phyloP scores from a whole-genome alignment of 2,329 filamentous ascomycete species.

The Claviceps paspali region DNA sequence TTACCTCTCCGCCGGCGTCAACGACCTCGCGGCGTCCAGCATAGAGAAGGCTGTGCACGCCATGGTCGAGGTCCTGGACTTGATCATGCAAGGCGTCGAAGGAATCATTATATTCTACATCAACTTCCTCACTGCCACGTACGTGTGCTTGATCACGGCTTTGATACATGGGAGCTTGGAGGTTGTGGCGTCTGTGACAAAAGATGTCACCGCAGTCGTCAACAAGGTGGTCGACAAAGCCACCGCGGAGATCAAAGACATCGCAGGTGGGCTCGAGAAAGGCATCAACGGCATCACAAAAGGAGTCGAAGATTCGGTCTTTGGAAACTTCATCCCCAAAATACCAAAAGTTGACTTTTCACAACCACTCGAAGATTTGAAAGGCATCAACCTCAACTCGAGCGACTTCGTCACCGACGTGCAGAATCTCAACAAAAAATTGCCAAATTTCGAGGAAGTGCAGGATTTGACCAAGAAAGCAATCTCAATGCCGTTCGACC shows the following conservation, averaged over 20 bases:
- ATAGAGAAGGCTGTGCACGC: conserved; percentile 69
- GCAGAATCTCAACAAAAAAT: conserved; percentile 55
- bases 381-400: conserved; percentile 52
- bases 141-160: conserved; percentile 76
- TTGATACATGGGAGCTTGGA: conserved; percentile 67
- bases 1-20: conserved; percentile 80
- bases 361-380: conserved; percentile 47
- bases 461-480: conserved; percentile 65
- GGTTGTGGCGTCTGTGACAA: conserved; percentile 39
- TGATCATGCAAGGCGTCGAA: conserved; percentile 72
- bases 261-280: conserved; percentile 31
- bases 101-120: conserved; percentile 84
- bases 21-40: conserved; percentile 64
- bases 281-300: conserved; percentile 35
- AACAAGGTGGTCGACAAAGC: conserved; percentile 38
- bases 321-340: conserved; percentile 31
- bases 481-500: conserved; percentile 65
- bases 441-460: conserved; percentile 73
- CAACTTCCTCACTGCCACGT: conserved; percentile 80
- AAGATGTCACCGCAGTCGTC: conserved; percentile 35
- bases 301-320: conserved; percentile 28
- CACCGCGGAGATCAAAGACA: conserved; percentile 40
- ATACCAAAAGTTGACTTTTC: conserved; percentile 48
- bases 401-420: conserved; percentile 54
- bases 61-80: conserved; percentile 61